Percentiles rank a stretch among this genome's conserved stretches.
phyloP scores from a whole-genome alignment of 73 alveolate species.

The Urostyla sp. region DNA sequence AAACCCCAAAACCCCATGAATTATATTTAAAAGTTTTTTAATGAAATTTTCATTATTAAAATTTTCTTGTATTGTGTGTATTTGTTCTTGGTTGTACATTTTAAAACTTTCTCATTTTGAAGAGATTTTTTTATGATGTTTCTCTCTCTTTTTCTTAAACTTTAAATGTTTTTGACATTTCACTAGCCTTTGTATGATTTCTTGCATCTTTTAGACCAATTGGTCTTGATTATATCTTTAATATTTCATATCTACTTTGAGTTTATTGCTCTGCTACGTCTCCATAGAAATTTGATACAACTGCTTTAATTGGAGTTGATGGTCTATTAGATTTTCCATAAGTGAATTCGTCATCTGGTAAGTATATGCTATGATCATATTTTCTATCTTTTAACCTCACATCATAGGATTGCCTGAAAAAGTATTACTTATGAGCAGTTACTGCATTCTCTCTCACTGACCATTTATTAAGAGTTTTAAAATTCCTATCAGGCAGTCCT shows the following conservation, averaged over 20 bases:
- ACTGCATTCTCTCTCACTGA: conserved; percentile 55
- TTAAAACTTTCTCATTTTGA: conserved; percentile 30
- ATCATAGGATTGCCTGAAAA: conserved; percentile 11
- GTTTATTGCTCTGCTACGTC: conserved; percentile 73
- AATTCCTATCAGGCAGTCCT: conserved; percentile 60
- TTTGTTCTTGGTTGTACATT: conserved; percentile 12
- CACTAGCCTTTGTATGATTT: conserved; percentile 28
- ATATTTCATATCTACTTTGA: conserved; percentile 10
- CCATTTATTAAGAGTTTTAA: conserved; percentile 58
- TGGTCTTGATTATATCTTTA: conserved; percentile 32
- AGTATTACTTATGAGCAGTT: conserved; percentile 19
- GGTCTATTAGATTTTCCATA: conserved; percentile 73
- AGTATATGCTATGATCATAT: background rate
- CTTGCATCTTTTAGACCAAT: conserved; percentile 21
- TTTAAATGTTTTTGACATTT: too few species aligned
- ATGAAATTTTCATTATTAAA: too few species aligned
- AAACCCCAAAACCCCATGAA: too few species aligned
- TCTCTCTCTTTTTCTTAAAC: background rate
- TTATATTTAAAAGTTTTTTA: too few species aligned
- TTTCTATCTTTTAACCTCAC: background rate
- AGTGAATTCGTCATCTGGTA: conserved; percentile 24
- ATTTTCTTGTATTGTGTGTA: conserved; percentile 41
- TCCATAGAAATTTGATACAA: conserved; percentile 80
- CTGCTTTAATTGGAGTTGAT: conserved; percentile 77
- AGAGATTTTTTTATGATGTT: conserved; percentile 2